Base-by-base conservation (phyloP, 306 rosid species). In the Gynostemma pentaphyllum region DNA sequence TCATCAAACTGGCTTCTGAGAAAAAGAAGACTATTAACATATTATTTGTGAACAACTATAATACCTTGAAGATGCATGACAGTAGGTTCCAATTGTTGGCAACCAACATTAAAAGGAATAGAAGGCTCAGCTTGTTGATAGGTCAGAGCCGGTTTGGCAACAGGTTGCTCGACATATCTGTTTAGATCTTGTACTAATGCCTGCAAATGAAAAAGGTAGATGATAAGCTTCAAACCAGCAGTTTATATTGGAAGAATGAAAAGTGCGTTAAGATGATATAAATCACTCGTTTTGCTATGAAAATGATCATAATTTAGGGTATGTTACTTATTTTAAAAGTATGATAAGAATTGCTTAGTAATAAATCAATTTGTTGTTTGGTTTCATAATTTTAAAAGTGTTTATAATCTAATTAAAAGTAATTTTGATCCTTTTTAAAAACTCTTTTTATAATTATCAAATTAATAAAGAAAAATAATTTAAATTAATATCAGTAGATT, bases 11-110 rank as follows among this genome's bases (percentile, higher is more conserved):
- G 11, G 16, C 29, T 21, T 0, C 5, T 18, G 66, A 67, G 65
- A 56, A 62, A 32, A 42, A 9, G 4, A 34, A 37, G 30, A 21
- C 60, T 15, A 68, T 9, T 9, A 57, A 4, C 8, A 53, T 37
- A 59, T 36, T 10, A 3, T 13, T 40, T 26, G 24, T 21, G 28
- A 18, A 61, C 9, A 4, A 7, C 4, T 61, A 12, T 64, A 27
- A 44, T 74, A 85, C 85, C 83, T 76, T 80, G 66, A 23, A 37
- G 77, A 10, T 21, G 71, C 37, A 19, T 7, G 45, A 53, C 9
- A 32, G 74, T 63, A 11, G 62, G 30, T 18, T 26, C 56, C 21
- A 63, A 29, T 16, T 56, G 45, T 26, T 67, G 76, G 36, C 50
- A 60, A 50, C 36, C 75, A 55, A 55, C 71, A 56, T 66, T 67